Percentiles rank a stretch among this genome's conserved stretches.
Conservation (phyloP, 805 yeast species). For the Candida caryicola region DNA sequence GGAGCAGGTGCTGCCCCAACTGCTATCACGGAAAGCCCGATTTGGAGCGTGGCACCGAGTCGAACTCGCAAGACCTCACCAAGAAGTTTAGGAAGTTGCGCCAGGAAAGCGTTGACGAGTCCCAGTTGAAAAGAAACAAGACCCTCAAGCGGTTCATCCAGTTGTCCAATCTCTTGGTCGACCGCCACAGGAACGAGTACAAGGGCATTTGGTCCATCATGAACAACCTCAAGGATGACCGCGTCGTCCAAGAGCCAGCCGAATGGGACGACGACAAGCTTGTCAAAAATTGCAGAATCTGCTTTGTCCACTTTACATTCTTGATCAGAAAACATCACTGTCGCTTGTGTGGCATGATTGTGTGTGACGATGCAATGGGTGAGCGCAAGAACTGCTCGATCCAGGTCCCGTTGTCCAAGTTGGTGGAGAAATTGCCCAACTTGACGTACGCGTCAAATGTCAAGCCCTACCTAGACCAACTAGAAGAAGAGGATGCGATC, state of each 20-base stretch:
- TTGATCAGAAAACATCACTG: slow-evolving; percentile 83
- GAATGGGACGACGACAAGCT: slow-evolving; percentile 57
- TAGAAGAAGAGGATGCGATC: slow-evolving; percentile 15
- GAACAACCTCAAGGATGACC: not conserved
- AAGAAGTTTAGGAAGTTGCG: slow-evolving; percentile 41
- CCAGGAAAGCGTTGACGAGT: slow-evolving; percentile 42
- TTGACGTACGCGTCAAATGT: slow-evolving; percentile 32
- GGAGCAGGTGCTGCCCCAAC: slow-evolving; percentile 65
- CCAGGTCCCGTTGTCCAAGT: slow-evolving; percentile 53
- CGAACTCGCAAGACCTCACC: slow-evolving; percentile 43
- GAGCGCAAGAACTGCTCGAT: slow-evolving; percentile 62
- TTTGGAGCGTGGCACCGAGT: slow-evolving; percentile 44
- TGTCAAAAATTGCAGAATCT: slow-evolving; percentile 57
- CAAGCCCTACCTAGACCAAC: slow-evolving; percentile 13
- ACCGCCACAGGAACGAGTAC: slow-evolving; percentile 10
- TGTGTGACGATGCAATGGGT: slow-evolving; percentile 61
- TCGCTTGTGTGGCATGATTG: slow-evolving; percentile 77
- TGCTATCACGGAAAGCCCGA: slow-evolving; percentile 62
- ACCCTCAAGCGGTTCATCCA: slow-evolving; percentile 57
- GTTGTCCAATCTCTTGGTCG: slow-evolving; percentile 31
- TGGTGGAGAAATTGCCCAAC: slow-evolving; percentile 38
- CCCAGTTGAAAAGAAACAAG: slow-evolving; percentile 51
- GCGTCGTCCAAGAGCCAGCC: slow-evolving; percentile 12
- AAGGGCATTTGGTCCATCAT: slow-evolving; percentile 1
- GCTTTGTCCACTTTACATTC: slow-evolving; percentile 56